Evolutionary conservation across 768 basidiomycete species (phyloP).

Genomic region (Cyclocybe aegerita): DNA sequence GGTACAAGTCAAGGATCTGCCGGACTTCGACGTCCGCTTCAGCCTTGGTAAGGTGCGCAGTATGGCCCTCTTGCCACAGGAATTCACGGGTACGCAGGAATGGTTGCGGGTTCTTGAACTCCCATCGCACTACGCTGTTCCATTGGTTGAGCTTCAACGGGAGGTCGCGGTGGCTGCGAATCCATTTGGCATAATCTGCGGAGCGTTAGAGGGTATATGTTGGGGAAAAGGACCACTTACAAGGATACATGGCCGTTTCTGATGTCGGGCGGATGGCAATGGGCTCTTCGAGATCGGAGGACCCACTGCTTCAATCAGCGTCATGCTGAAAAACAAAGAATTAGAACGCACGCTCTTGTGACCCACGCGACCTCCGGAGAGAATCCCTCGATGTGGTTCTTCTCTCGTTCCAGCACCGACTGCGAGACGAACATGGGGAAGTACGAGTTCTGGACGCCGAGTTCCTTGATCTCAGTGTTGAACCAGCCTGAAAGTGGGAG

Average conservation of each 20-base stretch:
- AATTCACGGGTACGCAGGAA: conserved; percentile 99
- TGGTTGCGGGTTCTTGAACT: conserved; percentile 99
- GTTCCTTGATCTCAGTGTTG: conserved; percentile 85
- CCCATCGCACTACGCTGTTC: conserved; percentile 99
- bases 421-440: conserved; percentile 98
- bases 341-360: conserved; percentile 79
- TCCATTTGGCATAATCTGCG: conserved; percentile 97
- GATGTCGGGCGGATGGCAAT: conserved; percentile 98
- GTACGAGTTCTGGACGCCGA: conserved; percentile 96
- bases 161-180: conserved; percentile 94
- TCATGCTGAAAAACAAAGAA: background rate
- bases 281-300: conserved; percentile 92
- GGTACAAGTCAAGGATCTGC: conserved; percentile 94
- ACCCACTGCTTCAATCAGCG: conserved; percentile 54
- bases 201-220: background rate
- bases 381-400: conserved; percentile 98
- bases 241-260: conserved; percentile 99
- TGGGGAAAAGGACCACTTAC: conserved; percentile 42
- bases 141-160: conserved; percentile 98
- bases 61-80: conserved; percentile 99
- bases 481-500: conserved; percentile 76
- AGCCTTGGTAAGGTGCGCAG: conserved; percentile 83
- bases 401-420: conserved; percentile 93
- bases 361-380: conserved; percentile 99
- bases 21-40: conserved; percentile 93